A percentile compares a stretch with the other conserved stretches of the same genome.
Evolutionary conservation across 768 basidiomycete species (phyloP).

Genomic region (Naganishia friedmannii): DNA sequence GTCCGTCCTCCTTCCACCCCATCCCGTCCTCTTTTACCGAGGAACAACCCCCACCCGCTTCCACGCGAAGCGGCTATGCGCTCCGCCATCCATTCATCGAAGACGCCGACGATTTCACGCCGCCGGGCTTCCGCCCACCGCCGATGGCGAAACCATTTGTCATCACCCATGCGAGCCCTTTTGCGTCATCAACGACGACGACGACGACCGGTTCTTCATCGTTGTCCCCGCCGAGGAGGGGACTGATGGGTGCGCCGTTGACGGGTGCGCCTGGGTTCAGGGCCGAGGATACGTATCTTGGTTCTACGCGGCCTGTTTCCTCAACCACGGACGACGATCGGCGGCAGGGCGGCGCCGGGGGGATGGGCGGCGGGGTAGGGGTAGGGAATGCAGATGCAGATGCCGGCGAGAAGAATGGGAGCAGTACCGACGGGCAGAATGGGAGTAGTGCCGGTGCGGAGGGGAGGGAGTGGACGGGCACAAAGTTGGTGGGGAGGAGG

Average conservation of each 20-base stretch:
- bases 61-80: neutral
- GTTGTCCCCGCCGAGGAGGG: neutral
- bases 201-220: slow-evolving; percentile 1
- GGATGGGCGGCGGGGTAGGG: too few relatives aligned
- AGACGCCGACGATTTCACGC: slow-evolving; percentile 9
- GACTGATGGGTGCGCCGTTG: neutral
- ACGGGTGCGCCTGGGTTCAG: slow-evolving; percentile 43
- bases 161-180: slow-evolving; percentile 46
- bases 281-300: neutral
- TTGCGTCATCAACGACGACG: slow-evolving; percentile 29
- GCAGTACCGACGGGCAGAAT: too few relatives aligned
- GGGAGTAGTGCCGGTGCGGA: too few relatives aligned
- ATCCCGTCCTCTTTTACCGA: neutral
- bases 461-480: slow-evolving; percentile 33
- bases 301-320: neutral
- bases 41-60: too few relatives aligned
- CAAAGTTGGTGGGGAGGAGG: slow-evolving; percentile 37
- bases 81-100: neutral
- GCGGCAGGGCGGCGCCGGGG: neutral
- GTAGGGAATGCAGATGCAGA: too few relatives aligned
- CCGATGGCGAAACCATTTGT: slow-evolving; percentile 36
- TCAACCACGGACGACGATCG: too few relatives aligned
- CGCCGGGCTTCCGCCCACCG: neutral
- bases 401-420: too few relatives aligned
- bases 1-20: slow-evolving; percentile 32